These are phyloP conservation scores for Arachis monticola DNA, from an alignment of 331 rosid genomes.

Conservation along the genomic window DNA sequence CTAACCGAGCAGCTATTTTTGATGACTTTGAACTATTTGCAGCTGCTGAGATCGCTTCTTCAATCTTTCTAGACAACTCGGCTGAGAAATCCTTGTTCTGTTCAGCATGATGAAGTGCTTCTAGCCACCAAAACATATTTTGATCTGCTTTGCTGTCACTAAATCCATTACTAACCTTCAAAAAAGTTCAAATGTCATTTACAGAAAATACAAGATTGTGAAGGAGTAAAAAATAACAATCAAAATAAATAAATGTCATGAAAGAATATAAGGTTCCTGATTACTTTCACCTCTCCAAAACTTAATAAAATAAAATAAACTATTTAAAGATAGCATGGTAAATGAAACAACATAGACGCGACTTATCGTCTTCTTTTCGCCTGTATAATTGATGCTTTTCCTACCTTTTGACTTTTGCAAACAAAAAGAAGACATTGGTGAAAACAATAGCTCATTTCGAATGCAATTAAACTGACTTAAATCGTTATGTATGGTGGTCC, in stretches of 20 bases:
- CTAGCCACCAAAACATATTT: conserved; percentile 79
- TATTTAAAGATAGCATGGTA: conserved; percentile 6
- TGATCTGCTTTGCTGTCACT: conserved; percentile 47
- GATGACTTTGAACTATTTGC: conserved; percentile 64
- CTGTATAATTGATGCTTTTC: not conserved
- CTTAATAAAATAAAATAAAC: conserved; percentile 27
- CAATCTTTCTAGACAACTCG: conserved; percentile 83
- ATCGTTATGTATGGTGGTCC: not conserved
- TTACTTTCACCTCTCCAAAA: conserved; percentile 9
- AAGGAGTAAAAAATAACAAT: not conserved
- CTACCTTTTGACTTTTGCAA: conserved; percentile 15
- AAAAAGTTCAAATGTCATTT: conserved; percentile 31
- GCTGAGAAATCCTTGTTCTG: conserved; percentile 67
- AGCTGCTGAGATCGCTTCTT: conserved; percentile 77
- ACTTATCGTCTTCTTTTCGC: not conserved
- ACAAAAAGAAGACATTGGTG: conserved; percentile 11
- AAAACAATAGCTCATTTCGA: conserved; percentile 14
- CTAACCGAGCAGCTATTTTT: conserved; percentile 71
- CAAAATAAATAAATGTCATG: conserved; percentile 14
- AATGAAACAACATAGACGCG: conserved; percentile 22
- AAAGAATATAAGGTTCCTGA: conserved; percentile 16
- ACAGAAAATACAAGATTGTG: conserved; percentile 25
- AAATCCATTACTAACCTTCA: conserved; percentile 67
- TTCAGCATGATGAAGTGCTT: conserved; percentile 83
- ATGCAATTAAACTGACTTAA: conserved; percentile 3